phyloP scores from a whole-genome alignment of 768 basidiomycete species.

The Lyophyllum shimeji region DNA sequence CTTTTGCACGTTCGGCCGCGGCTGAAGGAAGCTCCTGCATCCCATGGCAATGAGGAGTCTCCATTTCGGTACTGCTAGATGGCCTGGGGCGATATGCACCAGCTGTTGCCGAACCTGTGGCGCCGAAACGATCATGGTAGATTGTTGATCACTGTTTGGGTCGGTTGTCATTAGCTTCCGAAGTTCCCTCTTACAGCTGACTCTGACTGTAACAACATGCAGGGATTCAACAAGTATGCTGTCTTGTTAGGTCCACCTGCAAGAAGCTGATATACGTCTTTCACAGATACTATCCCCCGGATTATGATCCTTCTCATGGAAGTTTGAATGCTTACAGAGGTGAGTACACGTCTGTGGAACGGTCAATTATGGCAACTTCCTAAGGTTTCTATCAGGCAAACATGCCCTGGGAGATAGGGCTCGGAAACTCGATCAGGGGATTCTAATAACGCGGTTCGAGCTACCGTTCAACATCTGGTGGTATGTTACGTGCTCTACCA shows the following conservation, averaged over 20 bases:
- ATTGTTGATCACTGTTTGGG: neutral
- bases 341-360: slow-evolving; percentile 16
- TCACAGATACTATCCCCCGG: slow-evolving; percentile 49
- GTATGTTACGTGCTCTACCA: slow-evolving; percentile 40
- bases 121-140: neutral
- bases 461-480: slow-evolving; percentile 97
- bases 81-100: no score
- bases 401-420: slow-evolving; percentile 94
- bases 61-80: neutral
- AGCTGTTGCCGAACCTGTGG: no score
- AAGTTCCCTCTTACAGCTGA: neutral
- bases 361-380: neutral
- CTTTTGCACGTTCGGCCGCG: slow-evolving; percentile 31
- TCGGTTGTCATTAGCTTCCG: neutral
- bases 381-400: slow-evolving; percentile 57
- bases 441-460: slow-evolving; percentile 94
- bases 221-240: slow-evolving; percentile 48
- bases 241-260: neutral
- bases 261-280: slow-evolving; percentile 3
- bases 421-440: slow-evolving; percentile 93
- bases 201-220: slow-evolving; percentile 28
- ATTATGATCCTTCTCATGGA: slow-evolving; percentile 56
- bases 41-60: slow-evolving; percentile 38
- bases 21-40: slow-evolving; percentile 46
- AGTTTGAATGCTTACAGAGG: slow-evolving; percentile 76